Evolutionary conservation across 768 basidiomycete species (phyloP).

Genomic region (Boletus subcaerulescens): DNA sequence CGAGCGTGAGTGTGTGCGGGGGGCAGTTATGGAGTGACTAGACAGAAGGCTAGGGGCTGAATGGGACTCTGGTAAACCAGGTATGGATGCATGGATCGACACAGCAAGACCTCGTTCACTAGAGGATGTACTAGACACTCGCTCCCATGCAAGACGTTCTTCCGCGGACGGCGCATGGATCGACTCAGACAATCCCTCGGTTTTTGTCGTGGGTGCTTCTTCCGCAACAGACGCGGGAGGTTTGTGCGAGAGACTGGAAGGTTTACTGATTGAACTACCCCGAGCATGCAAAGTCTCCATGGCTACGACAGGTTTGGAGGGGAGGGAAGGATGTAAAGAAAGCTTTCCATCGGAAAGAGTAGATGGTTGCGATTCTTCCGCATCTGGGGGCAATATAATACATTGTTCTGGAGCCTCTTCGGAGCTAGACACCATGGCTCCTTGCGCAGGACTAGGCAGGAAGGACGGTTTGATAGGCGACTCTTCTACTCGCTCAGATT

Average conservation of each 20-base stretch:
- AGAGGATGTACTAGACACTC: conserved; percentile 17
- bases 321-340: conserved; percentile 46
- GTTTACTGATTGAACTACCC: conserved; percentile 13
- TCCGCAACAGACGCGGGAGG: conserved; percentile 4
- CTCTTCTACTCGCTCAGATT: conserved; percentile 4
- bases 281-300: conserved; percentile 14
- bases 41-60: conserved; percentile 37
- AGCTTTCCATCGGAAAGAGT: conserved; percentile 15
- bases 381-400: conserved; percentile 7
- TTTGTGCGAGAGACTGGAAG: conserved; percentile 14
- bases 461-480: conserved; percentile 8
- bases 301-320: conserved; percentile 41
- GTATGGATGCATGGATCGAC: conserved; percentile 56
- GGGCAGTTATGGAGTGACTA: conserved; percentile 27
- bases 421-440: background rate
- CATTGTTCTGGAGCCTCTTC: conserved; percentile 19
- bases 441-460: conserved; percentile 3
- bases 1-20: conserved; percentile 48
- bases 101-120: conserved; percentile 40
- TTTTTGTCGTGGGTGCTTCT: conserved; percentile 12
- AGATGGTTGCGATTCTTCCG: conserved; percentile 5
- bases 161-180: conserved; percentile 22
- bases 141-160: conserved; percentile 19
- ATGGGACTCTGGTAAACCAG: conserved; percentile 35
- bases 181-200: conserved; percentile 26